Percentiles rank a stretch among this genome's conserved stretches.
Conservation (phyloP, 73 alveolate species). For the Symbiodinium pilosum region DNA sequence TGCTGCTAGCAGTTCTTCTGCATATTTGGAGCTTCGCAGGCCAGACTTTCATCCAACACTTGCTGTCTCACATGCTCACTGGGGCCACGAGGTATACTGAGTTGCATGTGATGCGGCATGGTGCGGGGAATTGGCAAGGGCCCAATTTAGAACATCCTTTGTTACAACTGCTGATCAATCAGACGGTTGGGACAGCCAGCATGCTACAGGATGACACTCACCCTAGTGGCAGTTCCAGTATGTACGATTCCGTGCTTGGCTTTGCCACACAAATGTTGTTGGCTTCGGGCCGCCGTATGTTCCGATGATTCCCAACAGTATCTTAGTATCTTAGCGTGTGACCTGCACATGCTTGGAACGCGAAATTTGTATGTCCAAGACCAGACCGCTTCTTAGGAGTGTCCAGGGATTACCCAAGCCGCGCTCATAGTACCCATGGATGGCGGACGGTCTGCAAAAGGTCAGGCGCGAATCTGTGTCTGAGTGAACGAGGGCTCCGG, state of each 20-base stretch:
- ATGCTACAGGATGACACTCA: background rate
- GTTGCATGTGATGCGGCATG: background rate
- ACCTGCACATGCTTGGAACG: background rate
- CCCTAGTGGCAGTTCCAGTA: background rate
- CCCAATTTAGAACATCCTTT: background rate
- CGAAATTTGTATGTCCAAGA: background rate
- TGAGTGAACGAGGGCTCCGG: constrained; percentile 7
- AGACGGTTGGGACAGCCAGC: background rate
- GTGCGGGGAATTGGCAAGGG: background rate
- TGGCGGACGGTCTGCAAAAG: constrained; percentile 16
- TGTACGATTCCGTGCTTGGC: background rate
- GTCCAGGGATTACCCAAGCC: background rate
- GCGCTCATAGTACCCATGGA: constrained; percentile 13
- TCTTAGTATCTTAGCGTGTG: background rate
- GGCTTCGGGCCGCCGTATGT: background rate
- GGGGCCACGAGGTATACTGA: background rate
- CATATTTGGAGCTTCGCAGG: background rate
- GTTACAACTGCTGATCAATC: background rate
- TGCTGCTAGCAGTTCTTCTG: background rate
- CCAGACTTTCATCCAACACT: background rate
- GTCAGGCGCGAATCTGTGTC: background rate
- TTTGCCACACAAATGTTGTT: background rate
- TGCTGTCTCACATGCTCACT: background rate
- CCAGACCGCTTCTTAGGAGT: background rate
- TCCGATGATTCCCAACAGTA: background rate